Evolutionary conservation across 495 filamentous ascomycete species (phyloP).

Genomic region (Physcia stellaris): DNA sequence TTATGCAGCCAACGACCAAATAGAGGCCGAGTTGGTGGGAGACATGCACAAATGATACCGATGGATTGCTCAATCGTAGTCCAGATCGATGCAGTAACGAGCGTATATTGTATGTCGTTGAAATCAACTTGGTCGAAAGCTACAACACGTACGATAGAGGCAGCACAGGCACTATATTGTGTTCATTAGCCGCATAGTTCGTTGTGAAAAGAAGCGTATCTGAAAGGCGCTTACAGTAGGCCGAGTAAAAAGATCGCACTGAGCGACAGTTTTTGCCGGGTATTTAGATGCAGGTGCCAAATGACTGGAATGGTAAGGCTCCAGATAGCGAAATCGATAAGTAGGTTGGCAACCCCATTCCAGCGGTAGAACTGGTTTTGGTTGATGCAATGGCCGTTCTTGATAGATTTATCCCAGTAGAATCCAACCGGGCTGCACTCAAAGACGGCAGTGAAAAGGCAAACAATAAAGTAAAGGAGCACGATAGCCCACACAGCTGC

Average conservation of each 20-base stretch:
- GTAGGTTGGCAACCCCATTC: conserved; percentile 31
- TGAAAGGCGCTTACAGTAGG: conserved; percentile 21
- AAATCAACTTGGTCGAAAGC: conserved; percentile 41
- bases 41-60: conserved; percentile 41
- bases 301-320: conserved; percentile 29
- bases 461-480: conserved; percentile 22
- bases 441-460: conserved; percentile 26
- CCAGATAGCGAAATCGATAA: conserved; percentile 32
- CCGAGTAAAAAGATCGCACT: conserved; percentile 35
- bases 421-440: conserved; percentile 28
- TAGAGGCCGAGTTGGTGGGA: conserved; percentile 42
- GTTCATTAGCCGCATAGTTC: too few relatives aligned
- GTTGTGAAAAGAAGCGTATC: conserved; percentile 21
- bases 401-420: conserved; percentile 28
- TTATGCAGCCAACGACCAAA: conserved; percentile 26
- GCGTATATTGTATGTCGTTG: conserved; percentile 28
- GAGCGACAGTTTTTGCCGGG: conserved; percentile 33
- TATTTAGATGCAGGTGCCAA: conserved; percentile 28
- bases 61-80: conserved; percentile 43
- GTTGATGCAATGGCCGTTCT: conserved; percentile 23
- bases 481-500: conserved; percentile 24
- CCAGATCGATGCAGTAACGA: conserved; percentile 42
- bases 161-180: conserved; percentile 28
- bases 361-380: conserved; percentile 25
- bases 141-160: conserved; percentile 38